A percentile compares a stretch with the other conserved stretches of the same genome.
Evolutionary conservation across 106 monocot genomes (phyloP).

Genomic region (Dioscorea dumetorum): DNA sequence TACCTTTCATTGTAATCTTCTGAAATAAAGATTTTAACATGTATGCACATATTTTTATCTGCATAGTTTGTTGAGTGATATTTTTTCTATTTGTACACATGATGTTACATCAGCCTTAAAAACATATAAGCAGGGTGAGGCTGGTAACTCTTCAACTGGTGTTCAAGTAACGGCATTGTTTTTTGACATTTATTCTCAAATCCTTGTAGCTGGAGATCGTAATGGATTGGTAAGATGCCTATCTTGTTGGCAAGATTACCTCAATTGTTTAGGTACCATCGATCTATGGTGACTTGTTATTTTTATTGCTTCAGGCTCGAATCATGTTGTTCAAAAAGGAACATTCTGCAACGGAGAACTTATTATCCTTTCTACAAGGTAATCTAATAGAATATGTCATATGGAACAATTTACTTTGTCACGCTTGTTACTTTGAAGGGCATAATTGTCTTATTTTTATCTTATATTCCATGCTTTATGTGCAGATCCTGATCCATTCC

Average conservation of each 20-base stretch:
- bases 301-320: conserved; percentile 41
- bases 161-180: conserved; percentile 55
- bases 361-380: conserved; percentile 78
- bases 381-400: not conserved
- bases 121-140: conserved; percentile 42
- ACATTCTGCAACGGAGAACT: conserved; percentile 29
- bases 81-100: no score
- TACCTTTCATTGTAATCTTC: no score
- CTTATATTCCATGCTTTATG: no score
- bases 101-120: not conserved
- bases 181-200: conserved; percentile 54
- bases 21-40: no score
- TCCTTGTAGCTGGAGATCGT: conserved; percentile 55
- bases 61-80: no score
- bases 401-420: no score
- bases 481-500: no score
- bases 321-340: conserved; percentile 61
- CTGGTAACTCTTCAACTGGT: conserved; percentile 18
- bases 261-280: no score
- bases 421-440: no score
- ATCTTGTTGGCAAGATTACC: not conserved
- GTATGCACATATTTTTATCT: no score
- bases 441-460: no score
- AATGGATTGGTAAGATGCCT: conserved; percentile 53
- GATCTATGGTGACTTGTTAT: not conserved